Base-by-base conservation (phyloP, 78 protist species). In the Dictyostelium brefeldianum region DNA sequence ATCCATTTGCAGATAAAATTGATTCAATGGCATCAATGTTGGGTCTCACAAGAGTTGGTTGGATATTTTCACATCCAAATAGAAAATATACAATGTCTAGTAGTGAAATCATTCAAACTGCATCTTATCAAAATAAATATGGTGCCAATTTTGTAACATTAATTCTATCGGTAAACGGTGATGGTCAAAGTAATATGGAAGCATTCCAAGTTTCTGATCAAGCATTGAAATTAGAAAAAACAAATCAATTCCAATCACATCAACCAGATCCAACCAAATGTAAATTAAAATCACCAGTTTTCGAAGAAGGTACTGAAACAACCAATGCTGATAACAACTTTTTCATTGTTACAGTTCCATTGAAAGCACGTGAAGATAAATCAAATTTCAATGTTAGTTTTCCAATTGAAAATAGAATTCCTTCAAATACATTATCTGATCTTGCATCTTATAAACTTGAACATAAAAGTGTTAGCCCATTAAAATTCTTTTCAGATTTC, bases 191-290 rank as follows among this genome's bases (percentile, higher is more conserved):
- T 57, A 87, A 77, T 77, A 47, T 87, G 43, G 93, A 87, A 20
- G 93, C 93, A 4, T 87, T 87, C 84, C 93, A 87, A 77, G 93
- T 87, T 1, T 77, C 85, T 11, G 93, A 87, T n/a, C 93, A 87
- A 64, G 93, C 93, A 48, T 17, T 87, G 15, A 77, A 75, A 36
- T 25, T 87, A 2, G 93, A 87, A 51, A 87, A 87, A 46, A 74
- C 79, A 0, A 78, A 57, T 3, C 80, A 87, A 31, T 87, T 87
- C 51, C 67, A 25, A 29, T 1, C 83, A 1, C 64, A 48, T 77
- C 93, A 87, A 77, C 14, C 67, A 1, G 78, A 87, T 46, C 93
- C 83, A 64, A 48, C 78, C 51, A 77, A 54, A 71, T 77, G 83
- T 77, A 87, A 77, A 87, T 77, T 87, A 77, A 85, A 87, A 36